phyloP scores from a whole-genome alignment of 768 basidiomycete species.

The Tulasnella sp. region DNA sequence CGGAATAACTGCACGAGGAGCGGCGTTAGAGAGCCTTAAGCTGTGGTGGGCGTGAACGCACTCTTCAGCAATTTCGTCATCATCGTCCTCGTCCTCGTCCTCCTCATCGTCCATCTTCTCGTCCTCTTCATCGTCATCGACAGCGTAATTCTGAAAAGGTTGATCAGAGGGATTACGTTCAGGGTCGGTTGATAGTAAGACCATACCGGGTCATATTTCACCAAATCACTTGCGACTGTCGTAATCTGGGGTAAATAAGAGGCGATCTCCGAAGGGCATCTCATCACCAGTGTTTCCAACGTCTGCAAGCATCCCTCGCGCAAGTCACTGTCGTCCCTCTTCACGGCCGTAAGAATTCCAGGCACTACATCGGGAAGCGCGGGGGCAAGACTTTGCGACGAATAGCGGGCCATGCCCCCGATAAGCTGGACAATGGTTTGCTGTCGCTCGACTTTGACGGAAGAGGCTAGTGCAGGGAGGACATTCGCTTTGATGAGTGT shows the following conservation, averaged over 20 bases:
- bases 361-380: conserved; percentile 67
- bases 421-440: conserved; percentile 78
- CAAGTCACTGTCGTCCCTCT: conserved; percentile 80
- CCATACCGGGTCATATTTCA: conserved; percentile 92
- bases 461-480: conserved; percentile 58
- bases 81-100: conserved; percentile 58
- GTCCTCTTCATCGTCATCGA: conserved; percentile 66
- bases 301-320: conserved; percentile 85
- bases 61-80: conserved; percentile 82
- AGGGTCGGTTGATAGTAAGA: not conserved
- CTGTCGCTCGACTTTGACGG: conserved; percentile 66
- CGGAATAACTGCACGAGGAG: conserved; percentile 70
- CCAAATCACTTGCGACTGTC: conserved; percentile 70
- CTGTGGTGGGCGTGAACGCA: conserved; percentile 46
- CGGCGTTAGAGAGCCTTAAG: conserved; percentile 35
- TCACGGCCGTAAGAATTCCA: conserved; percentile 67
- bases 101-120: conserved; percentile 62
- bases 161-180: conserved; percentile 29
- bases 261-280: conserved; percentile 81
- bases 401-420: conserved; percentile 76
- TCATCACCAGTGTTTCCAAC: conserved; percentile 79
- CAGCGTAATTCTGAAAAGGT: conserved; percentile 68
- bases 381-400: conserved; percentile 66
- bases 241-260: conserved; percentile 70
- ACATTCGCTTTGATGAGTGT: conserved; percentile 63